phyloP scores from a whole-genome alignment of 331 rosid genomes.

The Phaseolus coccineus region DNA sequence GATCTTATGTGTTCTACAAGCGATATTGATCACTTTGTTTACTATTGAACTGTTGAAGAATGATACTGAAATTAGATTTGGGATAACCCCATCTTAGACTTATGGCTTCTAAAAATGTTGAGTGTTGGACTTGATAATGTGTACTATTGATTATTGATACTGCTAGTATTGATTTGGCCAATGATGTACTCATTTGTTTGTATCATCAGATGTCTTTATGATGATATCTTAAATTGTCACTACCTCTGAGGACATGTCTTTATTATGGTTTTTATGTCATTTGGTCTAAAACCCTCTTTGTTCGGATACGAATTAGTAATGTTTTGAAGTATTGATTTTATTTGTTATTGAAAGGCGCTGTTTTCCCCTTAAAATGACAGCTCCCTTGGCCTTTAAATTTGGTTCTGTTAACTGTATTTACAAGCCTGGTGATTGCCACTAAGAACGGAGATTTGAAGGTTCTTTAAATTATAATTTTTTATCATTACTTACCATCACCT shows the following conservation, averaged over 20 bases:
- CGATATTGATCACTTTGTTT: background rate
- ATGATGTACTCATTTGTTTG: conserved; percentile 59
- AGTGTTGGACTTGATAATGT: too few species aligned
- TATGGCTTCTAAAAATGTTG: too few species aligned
- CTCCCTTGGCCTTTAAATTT: background rate
- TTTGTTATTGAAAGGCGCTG: background rate
- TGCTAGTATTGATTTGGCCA: conserved; percentile 33
- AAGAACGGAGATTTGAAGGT: conserved; percentile 76
- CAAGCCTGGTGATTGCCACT: conserved; percentile 63
- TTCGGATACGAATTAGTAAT: background rate
- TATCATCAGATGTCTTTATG: conserved; percentile 61
- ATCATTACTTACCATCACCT: too few species aligned
- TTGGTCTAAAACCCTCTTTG: background rate
- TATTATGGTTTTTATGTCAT: too few species aligned
- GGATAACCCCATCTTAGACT: too few species aligned
- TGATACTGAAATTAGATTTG: too few species aligned
- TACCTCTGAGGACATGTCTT: conserved; percentile 81
- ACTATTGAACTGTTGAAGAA: background rate
- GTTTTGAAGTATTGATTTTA: too few species aligned
- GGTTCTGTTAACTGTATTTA: background rate
- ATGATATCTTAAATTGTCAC: conserved; percentile 76
- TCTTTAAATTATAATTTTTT: background rate
- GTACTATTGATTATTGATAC: too few species aligned
- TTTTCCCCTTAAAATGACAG: background rate
- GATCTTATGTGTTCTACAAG: background rate